Evolutionary conservation across 2,329 filamentous ascomycete species (phyloP).

Genomic region (Colletotrichum lentis): DNA sequence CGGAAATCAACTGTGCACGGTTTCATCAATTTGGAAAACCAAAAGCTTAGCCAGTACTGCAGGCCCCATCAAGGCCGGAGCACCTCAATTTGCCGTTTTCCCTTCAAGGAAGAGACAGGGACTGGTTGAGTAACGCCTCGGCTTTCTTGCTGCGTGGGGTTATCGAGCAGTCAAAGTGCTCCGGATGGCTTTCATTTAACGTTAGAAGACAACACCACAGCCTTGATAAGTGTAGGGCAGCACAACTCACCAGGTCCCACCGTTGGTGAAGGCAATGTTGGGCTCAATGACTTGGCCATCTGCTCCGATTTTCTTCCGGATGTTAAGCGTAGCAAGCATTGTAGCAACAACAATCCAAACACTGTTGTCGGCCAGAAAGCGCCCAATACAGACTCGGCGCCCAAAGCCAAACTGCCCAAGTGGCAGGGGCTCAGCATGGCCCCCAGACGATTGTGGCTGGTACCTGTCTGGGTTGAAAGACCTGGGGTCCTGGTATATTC

Average conservation of each 20-base stretch:
- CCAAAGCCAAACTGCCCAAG: slow-evolving; percentile 51
- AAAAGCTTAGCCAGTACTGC: slow-evolving; percentile 28
- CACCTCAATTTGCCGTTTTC: slow-evolving; percentile 15
- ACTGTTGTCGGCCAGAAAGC: slow-evolving; percentile 48
- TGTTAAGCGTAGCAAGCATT: slow-evolving; percentile 45
- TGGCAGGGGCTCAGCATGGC: slow-evolving; percentile 55
- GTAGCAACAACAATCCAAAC: slow-evolving; percentile 50
- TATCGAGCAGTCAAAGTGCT: slow-evolving; percentile 46
- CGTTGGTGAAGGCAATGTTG: slow-evolving; percentile 33
- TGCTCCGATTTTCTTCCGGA: slow-evolving; percentile 45
- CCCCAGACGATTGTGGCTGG: slow-evolving; percentile 41
- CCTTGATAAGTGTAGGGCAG: background rate
- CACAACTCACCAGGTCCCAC: slow-evolving; percentile 34
- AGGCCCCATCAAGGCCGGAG: slow-evolving; percentile 12
- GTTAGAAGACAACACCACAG: slow-evolving; percentile 9
- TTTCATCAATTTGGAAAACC: slow-evolving; percentile 29
- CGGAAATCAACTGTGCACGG: slow-evolving; percentile 21
- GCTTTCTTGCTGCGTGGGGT: slow-evolving; percentile 28
- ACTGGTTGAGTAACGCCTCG: slow-evolving; percentile 22
- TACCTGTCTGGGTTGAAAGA: slow-evolving; percentile 58
- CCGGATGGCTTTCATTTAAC: slow-evolving; percentile 43
- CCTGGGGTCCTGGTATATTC: slow-evolving; percentile 52
- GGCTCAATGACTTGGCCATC: slow-evolving; percentile 44
- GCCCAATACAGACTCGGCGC: slow-evolving; percentile 47
- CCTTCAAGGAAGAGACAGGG: slow-evolving; percentile 16